These are phyloP conservation scores for Flaveria ramosissima DNA, from an alignment of 129 eudicot genomes.

Conservation along the genomic window DNA sequence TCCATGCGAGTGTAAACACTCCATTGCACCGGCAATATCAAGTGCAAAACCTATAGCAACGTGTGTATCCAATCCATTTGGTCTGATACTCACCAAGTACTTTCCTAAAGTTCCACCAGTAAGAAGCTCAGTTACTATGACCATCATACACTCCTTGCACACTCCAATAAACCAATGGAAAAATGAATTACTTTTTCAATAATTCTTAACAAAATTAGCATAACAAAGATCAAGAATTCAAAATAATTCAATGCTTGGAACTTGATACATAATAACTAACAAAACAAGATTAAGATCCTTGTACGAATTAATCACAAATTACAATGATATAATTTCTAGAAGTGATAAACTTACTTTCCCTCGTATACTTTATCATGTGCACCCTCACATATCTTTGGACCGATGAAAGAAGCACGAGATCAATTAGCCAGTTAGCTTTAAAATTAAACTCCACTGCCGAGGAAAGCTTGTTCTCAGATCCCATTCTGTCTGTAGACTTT, in stretches of 20 bases:
- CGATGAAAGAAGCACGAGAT: slow-evolving; percentile 86
- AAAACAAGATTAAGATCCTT: slow-evolving; percentile 20
- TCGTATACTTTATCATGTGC: slow-evolving; percentile 75
- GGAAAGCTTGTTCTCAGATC: slow-evolving; percentile 69
- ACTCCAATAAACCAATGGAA: slow-evolving; percentile 73
- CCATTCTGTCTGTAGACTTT: slow-evolving; percentile 47
- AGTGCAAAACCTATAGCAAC: slow-evolving; percentile 84
- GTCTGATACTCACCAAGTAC: slow-evolving; percentile 67
- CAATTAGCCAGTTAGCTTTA: slow-evolving; percentile 87
- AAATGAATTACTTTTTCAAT: neutral
- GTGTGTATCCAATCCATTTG: slow-evolving; percentile 60
- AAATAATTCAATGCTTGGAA: slow-evolving; percentile 4
- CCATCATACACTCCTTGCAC: slow-evolving; percentile 81
- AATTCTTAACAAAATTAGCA: neutral
- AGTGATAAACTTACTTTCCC: slow-evolving; percentile 74
- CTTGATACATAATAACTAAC: neutral
- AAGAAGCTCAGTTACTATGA: slow-evolving; percentile 81
- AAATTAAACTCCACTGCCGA: slow-evolving; percentile 52
- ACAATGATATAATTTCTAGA: neutral
- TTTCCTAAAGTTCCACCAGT: slow-evolving; percentile 79
- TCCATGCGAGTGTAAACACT: too few relatives aligned
- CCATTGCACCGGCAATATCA: slow-evolving; percentile 96
- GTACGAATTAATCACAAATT: neutral
- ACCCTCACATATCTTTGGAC: slow-evolving; percentile 91
- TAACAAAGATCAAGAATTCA: slow-evolving; percentile 7